Evolutionary conservation across 495 filamentous ascomycete genomes (phyloP).

Genomic region (Aspergillus haitiensis): DNA sequence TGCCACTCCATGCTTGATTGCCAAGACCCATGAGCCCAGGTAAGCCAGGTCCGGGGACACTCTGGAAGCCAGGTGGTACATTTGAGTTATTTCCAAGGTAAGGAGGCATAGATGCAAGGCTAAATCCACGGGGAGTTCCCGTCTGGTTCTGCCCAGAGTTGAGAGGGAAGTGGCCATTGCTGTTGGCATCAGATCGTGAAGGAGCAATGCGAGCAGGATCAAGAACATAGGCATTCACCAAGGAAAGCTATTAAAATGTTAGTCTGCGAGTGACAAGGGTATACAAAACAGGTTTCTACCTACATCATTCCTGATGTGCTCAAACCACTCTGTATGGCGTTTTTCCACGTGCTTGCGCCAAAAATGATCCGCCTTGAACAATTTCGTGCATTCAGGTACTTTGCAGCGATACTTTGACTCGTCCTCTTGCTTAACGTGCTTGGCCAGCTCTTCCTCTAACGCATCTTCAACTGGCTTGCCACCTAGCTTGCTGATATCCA

Average conservation of each 20-base stretch:
- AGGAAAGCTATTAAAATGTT: conserved; percentile 60
- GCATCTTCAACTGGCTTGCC: conserved; percentile 85
- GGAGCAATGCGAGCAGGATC: conserved; percentile 93
- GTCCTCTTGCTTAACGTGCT: conserved; percentile 94
- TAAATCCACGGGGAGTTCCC: conserved; percentile 93
- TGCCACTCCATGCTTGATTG: conserved; percentile 52
- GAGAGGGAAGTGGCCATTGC: conserved; percentile 91
- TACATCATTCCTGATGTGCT: conserved; percentile 79
- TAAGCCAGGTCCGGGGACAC: conserved; percentile 36
- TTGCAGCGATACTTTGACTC: conserved; percentile 96
- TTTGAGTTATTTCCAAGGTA: conserved; percentile 38
- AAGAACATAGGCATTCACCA: conserved; percentile 90
- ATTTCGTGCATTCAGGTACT: conserved; percentile 89
- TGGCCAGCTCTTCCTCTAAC: conserved; percentile 78
- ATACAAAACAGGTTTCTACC: conserved; percentile 28
- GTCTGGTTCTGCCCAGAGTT: conserved; percentile 66
- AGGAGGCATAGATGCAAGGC: conserved; percentile 68
- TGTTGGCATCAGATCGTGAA: conserved; percentile 91
- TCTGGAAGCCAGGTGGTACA: conserved; percentile 35
- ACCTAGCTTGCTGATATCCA: conserved; percentile 83
- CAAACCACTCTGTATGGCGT: conserved; percentile 85
- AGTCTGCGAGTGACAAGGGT: conserved; percentile 21
- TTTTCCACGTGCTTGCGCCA: conserved; percentile 99
- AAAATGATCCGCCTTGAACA: conserved; percentile 95
- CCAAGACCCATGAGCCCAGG: conserved; percentile 57